Evolutionary conservation across 2,329 filamentous ascomycete species (phyloP), one percentile per base, ranked within the genome.

Genomic region (Aspergillus sp.): DNA sequence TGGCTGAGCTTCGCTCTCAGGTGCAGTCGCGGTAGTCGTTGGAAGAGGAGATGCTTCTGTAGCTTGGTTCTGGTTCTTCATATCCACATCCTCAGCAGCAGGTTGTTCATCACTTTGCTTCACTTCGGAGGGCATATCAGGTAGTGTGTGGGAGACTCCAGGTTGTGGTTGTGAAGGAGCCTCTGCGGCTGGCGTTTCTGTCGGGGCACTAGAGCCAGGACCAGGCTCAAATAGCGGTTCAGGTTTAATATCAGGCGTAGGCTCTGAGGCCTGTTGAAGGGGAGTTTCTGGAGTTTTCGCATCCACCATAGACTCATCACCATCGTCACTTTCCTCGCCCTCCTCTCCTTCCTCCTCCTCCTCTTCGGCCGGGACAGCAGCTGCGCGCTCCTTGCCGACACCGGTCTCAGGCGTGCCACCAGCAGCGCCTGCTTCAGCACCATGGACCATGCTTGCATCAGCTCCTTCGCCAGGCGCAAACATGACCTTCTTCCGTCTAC

Each of bases 401-500:
- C 34, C 44, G 15, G 40, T 42, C 10, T 27, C 27, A 22, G 47
- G 26, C 43, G 48, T 51, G 42, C 62, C 51, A 16, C 37, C 45
- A 2, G 60, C 47, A 15, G 57, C 57, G 17, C 63, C 67, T 14
- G 55, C 57, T 17, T 56, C 53, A 19, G 62, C 58, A 14, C 48
- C 53, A 35, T 59, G 55, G 11, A 59, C 55, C 15, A 42, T 36
- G 15, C 55, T 40, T 20, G 53, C 56, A 39, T 57, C 61, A 15
- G 36, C 58, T 26, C 46, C 63, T 57, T 68, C 48, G 33, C 66
- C 46, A 66, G 53, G 57, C 3, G 57, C 55, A 44, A 78, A 76
- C 40, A 71, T 71, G 26, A 78, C 73, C 55, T 80, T 85, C 60
- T 80, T 83, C 69, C 81, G 89, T 41, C 77, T 72, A 11, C 84